These are phyloP conservation scores for Apiospora hydei DNA, from an alignment of 2,329 filamentous ascomycete genomes.

Conservation along the genomic window DNA sequence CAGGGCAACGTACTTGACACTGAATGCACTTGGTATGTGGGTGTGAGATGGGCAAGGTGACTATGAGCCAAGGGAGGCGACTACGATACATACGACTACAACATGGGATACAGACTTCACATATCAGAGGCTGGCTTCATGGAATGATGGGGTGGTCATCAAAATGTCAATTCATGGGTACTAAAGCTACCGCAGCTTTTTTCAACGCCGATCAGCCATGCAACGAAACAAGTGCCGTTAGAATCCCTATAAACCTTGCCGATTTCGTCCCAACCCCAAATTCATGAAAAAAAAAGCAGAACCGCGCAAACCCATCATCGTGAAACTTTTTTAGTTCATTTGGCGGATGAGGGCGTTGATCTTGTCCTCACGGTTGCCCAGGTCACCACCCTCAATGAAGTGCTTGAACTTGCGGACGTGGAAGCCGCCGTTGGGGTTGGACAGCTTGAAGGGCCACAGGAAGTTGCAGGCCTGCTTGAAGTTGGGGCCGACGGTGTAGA, in stretches of 20 bases:
- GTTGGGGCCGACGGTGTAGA: slow-evolving; percentile 98
- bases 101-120: slow-evolving; percentile 6
- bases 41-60: not conserved
- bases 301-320: slow-evolving; percentile 34
- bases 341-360: slow-evolving; percentile 96
- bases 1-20: not conserved
- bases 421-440: slow-evolving; percentile 98
- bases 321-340: slow-evolving; percentile 82
- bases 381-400: slow-evolving; percentile 97
- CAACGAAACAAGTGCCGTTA: slow-evolving; percentile 38
- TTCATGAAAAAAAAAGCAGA: slow-evolving; percentile 35
- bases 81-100: slow-evolving; percentile 18
- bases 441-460: slow-evolving; percentile 99
- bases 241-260: slow-evolving; percentile 38
- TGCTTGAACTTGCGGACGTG: slow-evolving; percentile 97
- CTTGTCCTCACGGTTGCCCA: slow-evolving; percentile 97
- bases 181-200: slow-evolving; percentile 37
- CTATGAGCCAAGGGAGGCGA: too few species aligned
- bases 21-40: too few species aligned
- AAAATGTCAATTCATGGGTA: slow-evolving; percentile 46
- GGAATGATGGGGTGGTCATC: slow-evolving; percentile 36
- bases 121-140: not conserved
- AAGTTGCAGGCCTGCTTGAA: slow-evolving; percentile 99
- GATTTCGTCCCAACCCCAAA: slow-evolving; percentile 28
- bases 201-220: slow-evolving; percentile 44